Conservation (phyloP, 129 eudicot species). For the Chrysanthemum seticuspe region DNA sequence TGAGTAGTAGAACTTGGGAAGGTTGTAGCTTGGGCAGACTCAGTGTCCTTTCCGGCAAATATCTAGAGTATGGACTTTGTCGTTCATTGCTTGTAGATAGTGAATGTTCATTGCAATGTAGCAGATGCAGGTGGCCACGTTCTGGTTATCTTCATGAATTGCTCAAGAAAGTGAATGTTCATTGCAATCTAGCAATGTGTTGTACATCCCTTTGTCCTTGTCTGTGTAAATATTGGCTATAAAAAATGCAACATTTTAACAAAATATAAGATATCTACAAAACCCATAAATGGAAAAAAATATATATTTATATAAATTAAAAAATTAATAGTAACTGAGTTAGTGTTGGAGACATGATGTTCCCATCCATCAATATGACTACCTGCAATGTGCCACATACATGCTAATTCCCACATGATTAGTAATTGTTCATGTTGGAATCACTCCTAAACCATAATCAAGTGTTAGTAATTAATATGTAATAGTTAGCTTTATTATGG, state of each 20-base stretch:
- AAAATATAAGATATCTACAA: background rate
- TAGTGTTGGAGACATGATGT: too few relatives aligned
- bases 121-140: constrained; percentile 78
- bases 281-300: too few relatives aligned
- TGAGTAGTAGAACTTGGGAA: constrained; percentile 44
- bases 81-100: constrained; percentile 36
- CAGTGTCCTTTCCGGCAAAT: constrained; percentile 36
- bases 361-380: too few relatives aligned
- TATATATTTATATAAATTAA: too few relatives aligned
- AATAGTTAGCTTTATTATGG: too few relatives aligned
- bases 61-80: constrained; percentile 46
- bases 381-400: too few relatives aligned
- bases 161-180: constrained; percentile 70
- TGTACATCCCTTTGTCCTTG: constrained; percentile 85
- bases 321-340: too few relatives aligned
- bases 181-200: constrained; percentile 89
- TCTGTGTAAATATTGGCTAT: constrained; percentile 36
- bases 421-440: too few relatives aligned
- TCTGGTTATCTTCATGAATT: constrained; percentile 75
- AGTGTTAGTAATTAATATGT: too few relatives aligned
- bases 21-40: constrained; percentile 42
- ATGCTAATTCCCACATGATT: too few relatives aligned
- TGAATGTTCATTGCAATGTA: constrained; percentile 51
- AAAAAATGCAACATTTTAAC: background rate
- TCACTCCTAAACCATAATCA: too few relatives aligned